Base-by-base conservation (phyloP, 768 basidiomycete genomes). In the Termitomyces sp. region DNA sequence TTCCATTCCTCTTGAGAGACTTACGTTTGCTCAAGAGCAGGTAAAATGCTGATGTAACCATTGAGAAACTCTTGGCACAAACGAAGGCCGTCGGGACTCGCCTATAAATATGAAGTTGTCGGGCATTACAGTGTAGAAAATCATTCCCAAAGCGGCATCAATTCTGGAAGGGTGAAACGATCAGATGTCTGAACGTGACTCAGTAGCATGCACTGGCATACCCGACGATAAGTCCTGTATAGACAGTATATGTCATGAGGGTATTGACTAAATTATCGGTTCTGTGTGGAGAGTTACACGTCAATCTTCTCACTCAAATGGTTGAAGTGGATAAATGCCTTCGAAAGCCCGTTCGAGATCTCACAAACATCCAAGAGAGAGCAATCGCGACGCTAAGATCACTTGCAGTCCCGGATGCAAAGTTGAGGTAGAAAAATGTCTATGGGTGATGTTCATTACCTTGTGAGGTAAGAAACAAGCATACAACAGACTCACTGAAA, bases 101-200 rank as follows among this genome's bases (percentile, higher is more conserved):
- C 78, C 76, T 30, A 84, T 65, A 71, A 81, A 83, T 56, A 85
- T 72, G 65, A 81, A 79, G 58, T 82, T 85, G 37, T 73, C 58
- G 0, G 82, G 84, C 84, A 85, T 84, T 2, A 73, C 69, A 33
- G 73, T 69, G 60, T 80, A 84, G 61, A 74, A 64, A 60, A 80
- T 70, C 66, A 80, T 72, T 3, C 81, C 81, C 18, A 78, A 62
- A 11, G 69, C 66, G 2, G 81, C 79, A 56, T 82, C 78, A 13
- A 83, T 51, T 7, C 83, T 84, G 54, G 41, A 39, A 46, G 22
- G n/a, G 48, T 11, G 22, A 24, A 44, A 30, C 8, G 5, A 7
- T 11, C 16, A 22, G 9, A 31, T 48, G 39, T 39, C 20, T 30
- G 7, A 60, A 4, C 46, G 34, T 3, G 16, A 22, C n/a, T 49